Percentiles rank a stretch among this genome's conserved stretches.
Evolutionary conservation across 768 basidiomycete species (phyloP).

Genomic region (Leucocoprinus birnbaumii): DNA sequence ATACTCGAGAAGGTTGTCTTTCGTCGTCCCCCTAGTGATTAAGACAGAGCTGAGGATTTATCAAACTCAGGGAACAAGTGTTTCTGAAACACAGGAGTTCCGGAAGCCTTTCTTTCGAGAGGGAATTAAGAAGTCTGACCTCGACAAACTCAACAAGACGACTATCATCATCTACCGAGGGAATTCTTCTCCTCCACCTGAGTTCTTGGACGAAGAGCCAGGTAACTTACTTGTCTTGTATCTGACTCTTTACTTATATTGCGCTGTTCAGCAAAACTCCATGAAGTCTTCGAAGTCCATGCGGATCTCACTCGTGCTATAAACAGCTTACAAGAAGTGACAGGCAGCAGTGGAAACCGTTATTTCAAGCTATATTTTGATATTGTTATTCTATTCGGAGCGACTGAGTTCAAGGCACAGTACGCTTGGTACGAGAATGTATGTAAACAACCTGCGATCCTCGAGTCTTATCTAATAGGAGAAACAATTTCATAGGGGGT

Average conservation of each 20-base stretch:
- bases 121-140: conserved; percentile 2
- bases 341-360: not conserved
- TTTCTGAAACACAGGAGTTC: conserved; percentile 23
- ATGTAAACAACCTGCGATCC: not conserved
- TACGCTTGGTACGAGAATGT: conserved; percentile 42
- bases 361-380: conserved; percentile 29
- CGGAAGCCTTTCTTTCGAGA: conserved; percentile 10
- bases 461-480: not conserved
- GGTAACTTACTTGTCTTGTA: conserved; percentile 5
- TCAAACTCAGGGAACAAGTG: conserved; percentile 21
- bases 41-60: too few relatives aligned
- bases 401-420: conserved; percentile 43
- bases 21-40: too few relatives aligned
- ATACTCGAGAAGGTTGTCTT: conserved; percentile 13
- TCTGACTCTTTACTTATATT: too few relatives aligned
- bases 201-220: conserved; percentile 20
- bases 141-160: conserved; percentile 10
- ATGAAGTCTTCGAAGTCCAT: conserved; percentile 18
- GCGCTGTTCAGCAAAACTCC: conserved; percentile 13
- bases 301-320: conserved; percentile 17
- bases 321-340: conserved; percentile 1
- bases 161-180: conserved; percentile 21
- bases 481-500: conserved; percentile 13
- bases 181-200: conserved; percentile 12
- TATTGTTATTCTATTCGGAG: conserved; percentile 39